Base-by-base conservation (phyloP, 805 yeast species). In the Ogataea thermomethanolica region DNA sequence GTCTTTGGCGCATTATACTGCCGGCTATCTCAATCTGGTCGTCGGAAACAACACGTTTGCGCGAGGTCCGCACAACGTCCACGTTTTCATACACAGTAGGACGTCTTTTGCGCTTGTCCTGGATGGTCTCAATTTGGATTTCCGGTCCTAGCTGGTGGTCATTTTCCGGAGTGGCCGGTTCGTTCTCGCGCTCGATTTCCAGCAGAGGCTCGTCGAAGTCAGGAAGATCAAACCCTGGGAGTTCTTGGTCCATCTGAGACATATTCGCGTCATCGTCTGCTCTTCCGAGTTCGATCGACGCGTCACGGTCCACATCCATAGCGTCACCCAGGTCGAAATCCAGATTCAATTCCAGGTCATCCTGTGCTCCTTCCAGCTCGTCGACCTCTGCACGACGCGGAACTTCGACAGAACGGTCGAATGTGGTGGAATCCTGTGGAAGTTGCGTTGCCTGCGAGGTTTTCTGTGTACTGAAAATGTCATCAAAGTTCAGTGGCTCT, bases 391-490 rank as follows among this genome's bases (percentile, higher is more conserved):
- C 39, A 25, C 57, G 71, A 59, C 93, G 74, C 8, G 83, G 86
- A 31, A 79, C 51, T 57, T 86, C 95, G 30, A 86, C 70, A 0
- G 90, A 81, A 24, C 66, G 70, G 51, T 81, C 83, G 31, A 69
- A 38, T 8, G 53, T 65, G 2, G 52, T 48, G 35, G 50, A 53
- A 23, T 46, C 51, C 35, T 45, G 43, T n/a, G 38, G 41, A 25
- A 35, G 46, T 26, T 39, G 41, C 2, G 33, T 29, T n/a, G 28
- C 32, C 20, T 35, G 48, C 7, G 46, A 27, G 21, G 28, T 12
- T 15, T 27, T 32, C 30, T 50, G 54, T 2, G 50, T 32, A 15
- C 46, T 50, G 13, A 59, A 53, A 7, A 58, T 37, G 9, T 60
- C 65, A 39, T 72, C 73, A 29, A 69, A 60, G 44, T 64, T 55